Base-by-base conservation (phyloP, 805 yeast species). In the Barnettozyma siamensis region DNA sequence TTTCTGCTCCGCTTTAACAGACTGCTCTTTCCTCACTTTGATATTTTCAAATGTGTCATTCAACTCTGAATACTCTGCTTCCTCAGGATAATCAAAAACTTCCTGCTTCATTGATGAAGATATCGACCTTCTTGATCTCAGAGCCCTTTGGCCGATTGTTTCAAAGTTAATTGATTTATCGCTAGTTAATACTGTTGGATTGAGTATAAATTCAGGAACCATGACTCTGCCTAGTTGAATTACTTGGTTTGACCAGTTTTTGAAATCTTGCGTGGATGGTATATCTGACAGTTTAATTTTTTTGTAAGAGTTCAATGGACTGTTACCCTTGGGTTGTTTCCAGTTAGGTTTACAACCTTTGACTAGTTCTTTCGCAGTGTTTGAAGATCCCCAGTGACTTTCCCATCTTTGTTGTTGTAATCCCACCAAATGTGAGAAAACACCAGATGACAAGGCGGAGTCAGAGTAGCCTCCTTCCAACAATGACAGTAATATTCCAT, bases 381-480 rank as follows among this genome's bases (percentile, higher is more conserved):
- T 73, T 27, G 67, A 69, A 1, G 76, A 64, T 1, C 85, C 83
- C 88, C 89, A 82, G 28, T 75, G 74, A 13, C 65, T 63, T 32
- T 77, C 71, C 87, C 87, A 83, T 16, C 58, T 58, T 39, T 67
- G 65, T 23, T 67, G 66, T 38, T 80, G 82, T 38, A 86, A 58
- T 0, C 94, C 95, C 30, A 82, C 75, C 41, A 86, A 62, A 57
- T 86, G 94, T 5, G 93, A 75, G 55, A 84, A 83, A 0, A 83
- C 78, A 11, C 95, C 95, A 1, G 93, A 82, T 1, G 80, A 62
- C 15, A 86, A 67, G 0, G 95, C 95, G 4, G 83, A 83, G 53
- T 85, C 88, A 1, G 93, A 81, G 57, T 86, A 86, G 1, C 95
- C 95, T 20, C 95, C 95, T 63, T 86, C 95, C 48, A 86, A 62